phyloP scores from a whole-genome alignment of 108 stramenopile genomes.

The Pseudonitzschia multiseries region DNA sequence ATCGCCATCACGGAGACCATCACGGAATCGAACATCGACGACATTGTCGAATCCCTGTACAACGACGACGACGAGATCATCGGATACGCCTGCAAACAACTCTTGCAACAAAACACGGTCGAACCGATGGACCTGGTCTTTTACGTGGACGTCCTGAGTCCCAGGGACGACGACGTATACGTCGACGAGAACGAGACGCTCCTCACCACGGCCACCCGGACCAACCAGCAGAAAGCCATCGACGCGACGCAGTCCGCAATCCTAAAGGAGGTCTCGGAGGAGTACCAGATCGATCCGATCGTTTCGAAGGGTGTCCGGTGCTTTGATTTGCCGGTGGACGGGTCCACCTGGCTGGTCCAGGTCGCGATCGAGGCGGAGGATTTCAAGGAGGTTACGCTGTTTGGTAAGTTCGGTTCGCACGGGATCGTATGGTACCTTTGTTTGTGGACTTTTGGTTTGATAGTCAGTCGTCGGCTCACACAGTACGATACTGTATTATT shows the following conservation, averaged over 20 bases:
- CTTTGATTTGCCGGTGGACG: constrained; percentile 22
- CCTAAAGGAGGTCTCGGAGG: constrained; percentile 1
- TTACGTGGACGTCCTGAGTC: constrained; percentile 31
- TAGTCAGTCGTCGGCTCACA: no score
- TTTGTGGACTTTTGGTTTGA: no score
- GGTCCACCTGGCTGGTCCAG: constrained; percentile 31
- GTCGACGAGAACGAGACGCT: no score
- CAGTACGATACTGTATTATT: no score
- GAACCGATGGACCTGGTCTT: constrained; percentile 27
- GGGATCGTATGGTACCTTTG: no score
- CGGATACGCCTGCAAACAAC: constrained; percentile 26
- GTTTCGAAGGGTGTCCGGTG: constrained; percentile 21
- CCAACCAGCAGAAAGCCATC: constrained; percentile 7
- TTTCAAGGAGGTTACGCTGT: constrained; percentile 12
- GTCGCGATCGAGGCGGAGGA: constrained; percentile 19
- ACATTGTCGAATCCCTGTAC: constrained; percentile 8
- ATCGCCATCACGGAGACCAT: constrained; percentile 6
- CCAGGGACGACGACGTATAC: constrained; percentile 3
- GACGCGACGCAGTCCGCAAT: constrained; percentile 3
- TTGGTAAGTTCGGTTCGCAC: no score
- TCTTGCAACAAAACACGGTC: constrained; percentile 22
- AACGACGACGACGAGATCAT: constrained; percentile 5
- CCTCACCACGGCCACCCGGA: not conserved
- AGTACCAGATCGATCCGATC: constrained; percentile 23
- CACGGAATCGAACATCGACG: constrained; percentile 7